Evolutionary conservation across 2,329 filamentous ascomycete species (phyloP), one percentile per base, ranked within the genome.

Genomic region (Cryphonectria nitschkei): DNA sequence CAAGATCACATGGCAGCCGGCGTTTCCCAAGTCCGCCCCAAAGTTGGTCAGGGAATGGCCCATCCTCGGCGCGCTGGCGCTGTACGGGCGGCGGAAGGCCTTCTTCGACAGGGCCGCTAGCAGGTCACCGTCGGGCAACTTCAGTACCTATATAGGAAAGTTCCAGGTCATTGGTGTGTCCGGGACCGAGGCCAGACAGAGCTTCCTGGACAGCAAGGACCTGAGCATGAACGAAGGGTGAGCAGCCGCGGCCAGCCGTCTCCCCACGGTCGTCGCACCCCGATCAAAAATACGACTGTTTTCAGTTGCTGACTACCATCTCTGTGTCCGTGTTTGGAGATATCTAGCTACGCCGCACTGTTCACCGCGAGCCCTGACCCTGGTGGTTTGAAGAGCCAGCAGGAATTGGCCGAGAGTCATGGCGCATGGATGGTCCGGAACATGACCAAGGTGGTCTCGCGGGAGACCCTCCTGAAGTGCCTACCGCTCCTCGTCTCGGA

Each of bases 141-240:
- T 87, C 74, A 83, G 82, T 73, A 87, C 86, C 75, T 83, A 83
- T 72, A 78, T 84, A 3, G 86, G 86, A 5, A 79, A 81, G 61
- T 80, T 84, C 71, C 81, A 79, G 1, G 76, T 87, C 26, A 75
- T 88, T 5, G 83, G 78, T 0, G 52, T 87, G 22, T 81, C 80
- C 9, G 84, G 85, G 4, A 74, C 77, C 4, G 80, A 83, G 54
- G 81, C 78, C 5, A 80, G 85, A 16, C 82, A 82, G 73, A 46
- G 81, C 2, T 86, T 84, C 75, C 84, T 85, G 65, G 84, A 87
- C 39, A 82, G 78, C 69, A 82, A 80, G 69, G 79, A 81, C 0
- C 75, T 87, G 32, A 78, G 78, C 11, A 81, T 87, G 68, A 64
- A 72, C 11, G 81, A 84, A 64, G 85, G 83, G 75, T 85, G 79